phyloP scores from a whole-genome alignment of 2,329 filamentous ascomycete species.

The Venturia effusa region DNA sequence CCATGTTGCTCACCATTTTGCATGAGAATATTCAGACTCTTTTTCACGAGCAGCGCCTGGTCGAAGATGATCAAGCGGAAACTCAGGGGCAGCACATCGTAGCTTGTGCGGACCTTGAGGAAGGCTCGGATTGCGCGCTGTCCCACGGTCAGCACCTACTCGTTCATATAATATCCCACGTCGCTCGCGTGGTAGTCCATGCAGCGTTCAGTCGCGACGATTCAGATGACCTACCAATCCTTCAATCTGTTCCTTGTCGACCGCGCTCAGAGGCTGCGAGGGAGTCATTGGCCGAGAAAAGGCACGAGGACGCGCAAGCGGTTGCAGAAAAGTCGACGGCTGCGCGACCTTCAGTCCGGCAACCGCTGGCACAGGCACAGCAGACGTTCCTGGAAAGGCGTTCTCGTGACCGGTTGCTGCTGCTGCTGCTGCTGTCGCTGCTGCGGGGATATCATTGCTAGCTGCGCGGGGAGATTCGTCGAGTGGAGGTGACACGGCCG shows the following conservation, averaged over 20 bases:
- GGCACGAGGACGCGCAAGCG: constrained; percentile 11
- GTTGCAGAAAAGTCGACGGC: constrained; percentile 22
- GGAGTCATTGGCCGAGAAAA: constrained; percentile 8
- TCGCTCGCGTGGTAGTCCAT: background rate
- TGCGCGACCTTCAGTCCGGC: constrained; percentile 16
- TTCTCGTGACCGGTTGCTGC: background rate
- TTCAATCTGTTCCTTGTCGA: constrained; percentile 68
- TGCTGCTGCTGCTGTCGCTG: background rate
- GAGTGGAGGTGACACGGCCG: constrained; percentile 3
- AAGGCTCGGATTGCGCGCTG: constrained; percentile 65
- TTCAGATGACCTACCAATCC: constrained; percentile 53
- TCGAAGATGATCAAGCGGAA: constrained; percentile 95
- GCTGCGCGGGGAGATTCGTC: background rate
- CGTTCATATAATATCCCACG: constrained; percentile 6
- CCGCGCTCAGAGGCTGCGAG: constrained; percentile 35
- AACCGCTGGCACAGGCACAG: background rate
- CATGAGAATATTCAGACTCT: constrained; percentile 88
- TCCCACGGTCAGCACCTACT: background rate
- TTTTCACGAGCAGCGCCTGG: constrained; percentile 88
- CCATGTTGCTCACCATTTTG: constrained; percentile 64
- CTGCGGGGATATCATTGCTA: background rate
- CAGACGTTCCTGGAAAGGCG: constrained; percentile 9
- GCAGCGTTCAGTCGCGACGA: constrained; percentile 7
- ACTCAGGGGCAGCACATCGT: constrained; percentile 92
- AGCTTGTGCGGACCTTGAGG: constrained; percentile 89